Percentiles rank a stretch among this genome's conserved stretches.
Conservation (phyloP, 805 yeast genomes). For the Candida taoyuanica region DNA sequence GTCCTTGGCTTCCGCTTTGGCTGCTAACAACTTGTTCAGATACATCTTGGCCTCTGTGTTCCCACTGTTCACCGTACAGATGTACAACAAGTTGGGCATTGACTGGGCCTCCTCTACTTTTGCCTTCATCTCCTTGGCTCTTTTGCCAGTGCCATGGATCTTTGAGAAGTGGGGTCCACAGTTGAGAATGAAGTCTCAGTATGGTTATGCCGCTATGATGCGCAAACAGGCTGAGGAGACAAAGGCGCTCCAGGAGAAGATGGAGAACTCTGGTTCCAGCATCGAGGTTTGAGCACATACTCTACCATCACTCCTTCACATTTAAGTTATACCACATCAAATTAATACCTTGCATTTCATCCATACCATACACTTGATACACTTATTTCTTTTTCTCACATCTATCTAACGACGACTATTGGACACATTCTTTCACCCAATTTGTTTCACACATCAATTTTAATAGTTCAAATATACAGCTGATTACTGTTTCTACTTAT, state of each 20-base stretch:
- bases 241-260: conserved; percentile 11
- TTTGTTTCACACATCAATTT: too few relatives aligned
- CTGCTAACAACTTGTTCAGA: conserved; percentile 80
- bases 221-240: conserved; percentile 35
- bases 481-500: too few relatives aligned
- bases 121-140: conserved; percentile 57
- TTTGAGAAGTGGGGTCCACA: conserved; percentile 54
- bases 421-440: too few relatives aligned
- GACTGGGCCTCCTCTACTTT: conserved; percentile 78
- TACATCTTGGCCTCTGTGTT: conserved; percentile 72
- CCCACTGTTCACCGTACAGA: conserved; percentile 82
- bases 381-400: neutral
- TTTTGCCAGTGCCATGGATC: conserved; percentile 73
- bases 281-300: conserved; percentile 1
- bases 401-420: too few relatives aligned
- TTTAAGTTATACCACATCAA: too few relatives aligned
- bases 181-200: conserved; percentile 53
- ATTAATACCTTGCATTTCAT: too few relatives aligned
- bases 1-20: conserved; percentile 79
- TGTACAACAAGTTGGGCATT: conserved; percentile 65
- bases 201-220: conserved; percentile 52
- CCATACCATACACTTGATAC: neutral
- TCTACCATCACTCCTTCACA: neutral
- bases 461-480: too few relatives aligned
- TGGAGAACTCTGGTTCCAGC: conserved; percentile 13